phyloP scores from a whole-genome alignment of 352 stramenopile genomes.

The Saprolegnia diclina region DNA sequence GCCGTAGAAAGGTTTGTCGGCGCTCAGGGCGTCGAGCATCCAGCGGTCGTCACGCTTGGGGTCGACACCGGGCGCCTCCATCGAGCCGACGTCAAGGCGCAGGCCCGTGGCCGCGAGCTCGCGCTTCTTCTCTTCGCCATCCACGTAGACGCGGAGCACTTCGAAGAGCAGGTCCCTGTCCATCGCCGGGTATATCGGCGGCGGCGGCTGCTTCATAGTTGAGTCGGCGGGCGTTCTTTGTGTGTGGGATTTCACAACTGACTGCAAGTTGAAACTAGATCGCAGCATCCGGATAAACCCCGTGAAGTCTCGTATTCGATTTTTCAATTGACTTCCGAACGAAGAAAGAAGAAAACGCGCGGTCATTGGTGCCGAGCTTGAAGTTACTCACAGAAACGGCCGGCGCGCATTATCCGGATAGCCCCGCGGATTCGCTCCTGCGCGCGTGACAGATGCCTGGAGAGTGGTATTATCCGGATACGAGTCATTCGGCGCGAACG shows the following conservation, averaged over 20 bases:
- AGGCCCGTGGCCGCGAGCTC: constrained; percentile 18
- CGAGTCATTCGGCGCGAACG: not conserved
- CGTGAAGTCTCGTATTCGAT: constrained; percentile 11
- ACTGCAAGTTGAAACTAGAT: constrained; percentile 19
- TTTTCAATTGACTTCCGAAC: constrained; percentile 23
- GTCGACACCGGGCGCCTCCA: constrained; percentile 1
- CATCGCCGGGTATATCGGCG: constrained; percentile 16
- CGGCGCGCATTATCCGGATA: constrained; percentile 4
- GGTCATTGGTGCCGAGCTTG: constrained; percentile 3
- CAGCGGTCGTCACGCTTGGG: constrained; percentile 5
- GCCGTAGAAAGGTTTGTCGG: constrained; percentile 18
- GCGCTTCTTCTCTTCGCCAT: constrained; percentile 24
- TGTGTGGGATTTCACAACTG: constrained; percentile 8
- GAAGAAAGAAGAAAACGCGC: constrained; percentile 18
- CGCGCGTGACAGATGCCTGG: not conserved
- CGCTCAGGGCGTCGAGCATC: constrained; percentile 18
- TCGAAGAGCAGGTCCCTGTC: constrained; percentile 23
- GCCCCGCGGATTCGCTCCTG: not conserved
- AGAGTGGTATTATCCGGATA: not conserved
- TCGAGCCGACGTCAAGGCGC: constrained; percentile 8
- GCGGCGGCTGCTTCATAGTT: not conserved
- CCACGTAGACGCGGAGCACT: constrained; percentile 25
- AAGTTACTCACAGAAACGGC: constrained; percentile 19
- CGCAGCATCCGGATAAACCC: constrained; percentile 8
- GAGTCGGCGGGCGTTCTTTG: not conserved